A percentile compares a stretch with the other conserved stretches of the same genome.
Evolutionary conservation across 305 asterid species (phyloP).

Genomic region (Fraxinus angustifolia): DNA sequence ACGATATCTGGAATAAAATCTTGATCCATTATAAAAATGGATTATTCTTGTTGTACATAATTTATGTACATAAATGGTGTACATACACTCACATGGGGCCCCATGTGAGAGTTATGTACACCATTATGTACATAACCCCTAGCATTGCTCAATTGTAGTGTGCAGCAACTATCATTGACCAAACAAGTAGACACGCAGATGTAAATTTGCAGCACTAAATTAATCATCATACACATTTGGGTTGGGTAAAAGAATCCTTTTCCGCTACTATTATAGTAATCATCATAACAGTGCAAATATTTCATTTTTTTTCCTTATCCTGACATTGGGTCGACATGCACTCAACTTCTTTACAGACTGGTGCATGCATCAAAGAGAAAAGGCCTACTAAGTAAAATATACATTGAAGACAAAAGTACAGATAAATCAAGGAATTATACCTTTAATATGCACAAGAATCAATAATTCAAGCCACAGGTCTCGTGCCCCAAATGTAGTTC

Average conservation of each 20-base stretch:
- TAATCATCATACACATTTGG: background rate
- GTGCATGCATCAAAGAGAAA: conserved; percentile 9
- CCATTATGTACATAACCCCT: too few species aligned
- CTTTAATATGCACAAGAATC: conserved; percentile 13
- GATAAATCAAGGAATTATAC: background rate
- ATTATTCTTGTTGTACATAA: too few species aligned
- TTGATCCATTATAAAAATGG: background rate
- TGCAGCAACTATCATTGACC: background rate
- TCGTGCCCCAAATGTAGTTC: background rate
- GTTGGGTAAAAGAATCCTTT: background rate
- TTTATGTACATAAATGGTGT: too few species aligned
- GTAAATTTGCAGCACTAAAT: background rate
- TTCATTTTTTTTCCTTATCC: background rate
- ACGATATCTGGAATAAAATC: background rate
- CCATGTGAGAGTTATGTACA: too few species aligned
- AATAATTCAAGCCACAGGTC: conserved; percentile 4
- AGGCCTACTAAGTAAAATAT: background rate
- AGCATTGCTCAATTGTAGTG: background rate
- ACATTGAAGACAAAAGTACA: background rate
- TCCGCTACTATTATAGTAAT: background rate
- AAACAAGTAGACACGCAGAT: background rate
- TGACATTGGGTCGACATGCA: background rate
- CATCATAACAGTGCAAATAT: background rate
- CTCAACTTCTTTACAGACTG: conserved; percentile 1
- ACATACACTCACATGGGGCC: too few species aligned